Percentiles rank a stretch among this genome's conserved stretches.
Conservation (phyloP, 2,329 filamentous ascomycete genomes). For the Colletotrichum limetticola region DNA sequence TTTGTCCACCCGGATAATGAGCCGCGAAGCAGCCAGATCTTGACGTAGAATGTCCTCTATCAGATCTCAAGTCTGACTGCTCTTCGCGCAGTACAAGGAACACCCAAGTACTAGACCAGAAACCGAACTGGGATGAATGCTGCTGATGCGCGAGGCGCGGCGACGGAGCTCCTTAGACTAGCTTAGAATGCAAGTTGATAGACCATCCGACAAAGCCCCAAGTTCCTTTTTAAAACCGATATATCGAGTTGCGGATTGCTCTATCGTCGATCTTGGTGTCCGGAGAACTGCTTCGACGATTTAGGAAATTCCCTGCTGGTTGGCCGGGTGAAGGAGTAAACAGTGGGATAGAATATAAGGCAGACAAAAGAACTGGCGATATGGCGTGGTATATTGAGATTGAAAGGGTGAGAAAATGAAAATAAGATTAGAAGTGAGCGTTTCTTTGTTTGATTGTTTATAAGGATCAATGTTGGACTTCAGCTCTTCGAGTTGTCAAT, state of each 20-base stretch:
- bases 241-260: background rate
- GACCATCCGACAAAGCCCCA: too few relatives aligned
- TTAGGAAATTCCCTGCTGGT: slow-evolving; percentile 1
- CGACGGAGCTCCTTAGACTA: background rate
- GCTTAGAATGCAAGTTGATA: background rate
- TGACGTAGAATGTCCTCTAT: background rate
- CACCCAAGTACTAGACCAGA: slow-evolving; percentile 15
- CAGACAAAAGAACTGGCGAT: slow-evolving; percentile 11
- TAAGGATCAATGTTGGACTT: background rate
- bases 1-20: background rate
- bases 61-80: background rate
- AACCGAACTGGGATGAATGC: slow-evolving; percentile 23
- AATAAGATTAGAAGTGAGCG: background rate
- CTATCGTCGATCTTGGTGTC: background rate
- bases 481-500: background rate
- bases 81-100: slow-evolving; percentile 8
- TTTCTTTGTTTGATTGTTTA: background rate
- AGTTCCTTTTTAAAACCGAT: too few relatives aligned
- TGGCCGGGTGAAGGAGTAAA: slow-evolving; percentile 10
- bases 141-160: background rate
- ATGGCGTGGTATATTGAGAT: slow-evolving; percentile 4
- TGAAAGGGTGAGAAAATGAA: background rate
- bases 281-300: background rate
- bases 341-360: slow-evolving; percentile 7
- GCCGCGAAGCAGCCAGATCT: background rate